Evolutionary conservation across 176 grass and related monocot genomes (phyloP), one percentile per base, ranked within the genome.

Genomic region (Hsuehochloa calcarea): DNA sequence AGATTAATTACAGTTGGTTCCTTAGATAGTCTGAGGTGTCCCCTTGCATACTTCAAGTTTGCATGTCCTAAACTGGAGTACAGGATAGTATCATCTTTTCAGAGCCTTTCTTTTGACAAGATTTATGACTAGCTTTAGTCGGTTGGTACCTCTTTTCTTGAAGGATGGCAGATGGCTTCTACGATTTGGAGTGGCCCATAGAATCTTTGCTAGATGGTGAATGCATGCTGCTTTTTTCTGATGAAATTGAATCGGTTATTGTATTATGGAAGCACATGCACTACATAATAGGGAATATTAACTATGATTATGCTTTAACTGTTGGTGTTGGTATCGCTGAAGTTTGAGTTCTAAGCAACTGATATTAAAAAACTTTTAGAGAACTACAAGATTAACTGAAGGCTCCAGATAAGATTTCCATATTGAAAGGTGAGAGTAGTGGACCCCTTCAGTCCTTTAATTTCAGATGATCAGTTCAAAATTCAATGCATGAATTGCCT

Each of bases 341-440:
- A 67, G 20, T 78, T 90, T 86, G 72, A 19, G 26, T n/a, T 86
- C 46, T 47, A 82, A 86, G 79, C 79, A 82, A 90, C 19, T 77
- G 12, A n/a, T 71, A 86, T 64, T 23, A n/a, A 82, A 51, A 70
- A 65, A 22, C 14, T 26, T 37, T 38, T 77, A 35, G 19, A 52
- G 25, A 65, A 17, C 54, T 25, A 62, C 71, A 76, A 50, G 75
- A 14, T 23, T 59, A 85, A 67, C 27, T 43, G 62, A 82, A 64
- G 71, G 51, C 19, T 54, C 29, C 78, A 82, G 45, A 82, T 7
- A 56, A 78, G 56, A 90, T 65, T 50, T 69, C 16, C 9, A 45
- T 25, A 20, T 44, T 62, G 25, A 55, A 87, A 55, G 45, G 56
- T 73, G 58, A 66, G 29, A 10, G 31, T 35, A 70, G 31, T 74